Evolutionary conservation across 495 filamentous ascomycete species (phyloP), one percentile per base, ranked within the genome.

Genomic region (Oleoguttula mirabilis): DNA sequence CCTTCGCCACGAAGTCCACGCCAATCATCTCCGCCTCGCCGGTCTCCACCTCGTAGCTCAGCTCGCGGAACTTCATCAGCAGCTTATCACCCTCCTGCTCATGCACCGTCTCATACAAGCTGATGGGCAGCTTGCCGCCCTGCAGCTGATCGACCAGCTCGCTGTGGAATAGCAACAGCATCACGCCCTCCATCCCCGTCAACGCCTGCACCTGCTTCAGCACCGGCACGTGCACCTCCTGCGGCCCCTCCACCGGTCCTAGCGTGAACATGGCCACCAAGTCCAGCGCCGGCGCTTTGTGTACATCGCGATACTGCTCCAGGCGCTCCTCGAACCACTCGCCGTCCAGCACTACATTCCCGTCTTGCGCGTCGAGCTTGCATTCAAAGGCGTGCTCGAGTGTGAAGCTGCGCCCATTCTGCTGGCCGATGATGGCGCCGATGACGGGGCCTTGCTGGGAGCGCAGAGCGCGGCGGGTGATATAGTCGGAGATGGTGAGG

Each of bases 21-120:
- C 78, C 77, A 52, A 99, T 95, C 87, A 96, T 95, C 65, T 99
- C 92, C 6, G 90, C 82, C 60, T 96, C 86, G 12, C 82, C 84
- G 0, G 86, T 95, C 59, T 99, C 90, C 14, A 95, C 76, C 0
- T 77, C 75, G 58, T 88, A 95, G 14, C 80, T 77, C 22, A 95
- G 59, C 56, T 88, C 83, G 19, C 81, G 73, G 64, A 95, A 96
- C 45, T 73, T 75, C 17, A 94, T 51, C 44, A 69, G 65, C 6
- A 72, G 57, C n/a, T 66, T 66, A 32, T 54, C 57, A 12, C 60
- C 55, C 3, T 69, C 69, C 15, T 66, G 66, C 55, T 95, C 87
- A 34, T 80, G 75, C 38, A 84, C 76, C 49, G 74, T 82, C 59
- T 98, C 90, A 59, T 94, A 96, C 15, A 98, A 73, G 0, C 84